These are phyloP conservation scores for Raphidocelis subcapitata DNA, from an alignment of 139 green algal genomes.

Conservation along the genomic window DNA sequence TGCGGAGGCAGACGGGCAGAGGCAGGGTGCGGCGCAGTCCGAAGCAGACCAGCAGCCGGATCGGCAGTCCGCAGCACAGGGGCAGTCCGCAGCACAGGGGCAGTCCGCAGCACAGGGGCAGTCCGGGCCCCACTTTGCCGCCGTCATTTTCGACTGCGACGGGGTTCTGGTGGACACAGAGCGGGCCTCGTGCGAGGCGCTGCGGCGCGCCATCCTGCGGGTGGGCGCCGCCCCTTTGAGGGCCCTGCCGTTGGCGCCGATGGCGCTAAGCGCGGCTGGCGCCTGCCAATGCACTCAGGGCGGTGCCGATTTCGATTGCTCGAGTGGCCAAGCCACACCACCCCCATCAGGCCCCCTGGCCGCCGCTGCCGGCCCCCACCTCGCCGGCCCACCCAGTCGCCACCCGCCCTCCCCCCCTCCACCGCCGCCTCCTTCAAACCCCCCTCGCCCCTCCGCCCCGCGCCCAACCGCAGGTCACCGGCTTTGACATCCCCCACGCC, in stretches of 20 bases:
- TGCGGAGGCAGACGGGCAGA: background rate
- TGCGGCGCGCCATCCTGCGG: constrained; percentile 57
- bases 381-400: too few relatives aligned
- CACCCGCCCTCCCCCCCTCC: too few relatives aligned
- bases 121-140: constrained; percentile 33
- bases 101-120: background rate
- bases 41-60: background rate
- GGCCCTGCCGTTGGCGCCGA: background rate
- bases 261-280: constrained; percentile 37
- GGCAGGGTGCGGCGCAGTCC: background rate
- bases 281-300: too few relatives aligned
- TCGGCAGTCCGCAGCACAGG: background rate
- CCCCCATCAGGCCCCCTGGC: too few relatives aligned
- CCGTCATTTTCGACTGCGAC: constrained; percentile 81
- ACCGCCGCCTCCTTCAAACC: too few relatives aligned
- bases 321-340: too few relatives aligned
- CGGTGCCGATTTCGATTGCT: too few relatives aligned
- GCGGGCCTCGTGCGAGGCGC: constrained; percentile 63
- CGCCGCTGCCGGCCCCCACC: too few relatives aligned
- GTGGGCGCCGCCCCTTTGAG: constrained; percentile 14
- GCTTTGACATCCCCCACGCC: constrained; percentile 71
- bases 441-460: too few relatives aligned
- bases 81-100: background rate
- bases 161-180: constrained; percentile 80
- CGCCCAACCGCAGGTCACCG: too few relatives aligned